A percentile compares a stretch with the other conserved stretches of the same genome.
Conservation (phyloP, 106 monocot genomes). For the Phalaenopsis aphrodite region DNA sequence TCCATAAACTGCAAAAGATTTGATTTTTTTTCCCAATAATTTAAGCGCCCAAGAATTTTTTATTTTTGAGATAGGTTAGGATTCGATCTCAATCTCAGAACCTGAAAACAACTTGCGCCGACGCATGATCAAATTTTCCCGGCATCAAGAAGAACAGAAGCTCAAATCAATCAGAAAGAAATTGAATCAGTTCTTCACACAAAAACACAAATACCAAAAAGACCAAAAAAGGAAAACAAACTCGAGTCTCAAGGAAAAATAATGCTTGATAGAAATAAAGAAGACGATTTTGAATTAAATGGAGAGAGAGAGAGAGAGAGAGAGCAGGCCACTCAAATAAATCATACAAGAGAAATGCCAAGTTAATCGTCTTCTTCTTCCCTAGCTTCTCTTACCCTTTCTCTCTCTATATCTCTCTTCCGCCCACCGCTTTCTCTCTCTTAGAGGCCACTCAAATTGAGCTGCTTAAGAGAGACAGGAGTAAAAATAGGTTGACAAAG, state of each 20-base stretch:
- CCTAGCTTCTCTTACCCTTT: neutral
- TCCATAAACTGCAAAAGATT: neutral
- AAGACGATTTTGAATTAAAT: neutral
- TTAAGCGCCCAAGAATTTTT: too few relatives aligned
- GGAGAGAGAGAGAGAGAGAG: neutral
- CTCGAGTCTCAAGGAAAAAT: neutral
- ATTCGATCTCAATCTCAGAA: too few relatives aligned
- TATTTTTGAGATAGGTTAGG: too few relatives aligned
- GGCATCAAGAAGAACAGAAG: neutral
- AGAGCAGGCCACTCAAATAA: neutral
- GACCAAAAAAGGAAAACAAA: neutral
- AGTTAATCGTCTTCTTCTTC: slow-evolving; percentile 2
- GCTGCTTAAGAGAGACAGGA: neutral
- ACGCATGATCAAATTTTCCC: neutral
- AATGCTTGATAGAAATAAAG: slow-evolving; percentile 2
- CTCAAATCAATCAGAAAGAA: neutral
- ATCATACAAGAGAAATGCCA: neutral
- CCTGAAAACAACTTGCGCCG: too few relatives aligned
- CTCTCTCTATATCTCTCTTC: neutral
- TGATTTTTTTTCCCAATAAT: too few relatives aligned
- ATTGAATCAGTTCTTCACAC: neutral
- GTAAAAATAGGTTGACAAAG: slow-evolving; percentile 6
- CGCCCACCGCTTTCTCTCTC: neutral
- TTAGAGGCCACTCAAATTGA: neutral
- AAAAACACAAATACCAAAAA: neutral